Base-by-base conservation (phyloP, 2,329 filamentous ascomycete species). In the Scedosporium apiospermum region DNA sequence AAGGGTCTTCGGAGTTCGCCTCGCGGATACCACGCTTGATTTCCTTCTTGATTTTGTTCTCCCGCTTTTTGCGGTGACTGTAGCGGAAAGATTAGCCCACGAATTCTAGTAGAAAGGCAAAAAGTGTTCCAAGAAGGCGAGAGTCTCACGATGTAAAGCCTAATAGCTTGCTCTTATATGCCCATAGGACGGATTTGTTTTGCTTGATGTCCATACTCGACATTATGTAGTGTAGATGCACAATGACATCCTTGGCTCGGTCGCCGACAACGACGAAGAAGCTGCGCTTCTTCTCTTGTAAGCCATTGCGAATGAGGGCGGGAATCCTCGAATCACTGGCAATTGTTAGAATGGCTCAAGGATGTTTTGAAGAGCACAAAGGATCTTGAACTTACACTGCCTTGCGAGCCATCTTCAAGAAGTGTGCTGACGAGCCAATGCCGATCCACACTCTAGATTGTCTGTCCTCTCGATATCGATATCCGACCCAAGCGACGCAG, bases 181-280 rank as follows among this genome's bases (percentile, higher is more conserved):
- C 93, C 95, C 95, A 99, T 10, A 99, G 80, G 3, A 99, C 92
- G 12, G 90, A 95, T 76, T 98, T 98, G 79, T 79, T 79, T 75
- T 96, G 87, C 77, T 96, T 96, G 67, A 97, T 85, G 73, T 96
- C 91, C 72, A 90, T 88, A 69, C 86, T 89, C 60, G 93, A 89
- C 81, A 97, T 90, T 71, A 99, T 96, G 72, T 95, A 92, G 77
- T 98, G 93, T 64, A 83, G 82, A 72, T 97, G 87, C 67, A 98
- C 93, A 72, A 99, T 98, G 69, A 93, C 91, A 81, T 99, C 95
- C 76, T 99, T 99, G 68, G 92, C 87, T 64, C 87, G 86, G 75
- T 99, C 92, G 71, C 95, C 95, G 57, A 99, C 93, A 26, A 99
- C 88, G 63, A 99, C 91, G 76, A 99, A 96, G 80, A 99, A 97